Evolutionary conservation across 1,284 basidiomycete species (phyloP).

Genomic region (Apiotrichum siamense): DNA sequence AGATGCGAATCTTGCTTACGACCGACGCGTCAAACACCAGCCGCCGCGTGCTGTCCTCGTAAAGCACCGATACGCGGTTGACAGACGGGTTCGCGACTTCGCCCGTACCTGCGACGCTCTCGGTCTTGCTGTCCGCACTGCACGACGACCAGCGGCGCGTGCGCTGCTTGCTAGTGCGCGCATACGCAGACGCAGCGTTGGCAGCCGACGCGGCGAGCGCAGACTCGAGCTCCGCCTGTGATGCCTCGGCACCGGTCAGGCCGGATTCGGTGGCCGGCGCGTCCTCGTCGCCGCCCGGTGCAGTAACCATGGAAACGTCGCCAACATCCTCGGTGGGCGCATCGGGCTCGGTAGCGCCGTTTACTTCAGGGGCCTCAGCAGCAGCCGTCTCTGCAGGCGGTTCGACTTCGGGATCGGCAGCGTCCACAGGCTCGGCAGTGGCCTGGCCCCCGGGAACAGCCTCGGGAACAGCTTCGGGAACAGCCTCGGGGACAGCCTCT

Average conservation of each 20-base stretch:
- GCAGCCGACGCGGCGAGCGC: constrained; percentile 26
- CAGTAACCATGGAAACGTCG: constrained; percentile 34
- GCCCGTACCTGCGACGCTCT: constrained; percentile 7
- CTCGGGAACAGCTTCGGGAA: constrained; percentile 11
- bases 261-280: background rate
- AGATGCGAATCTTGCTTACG: constrained; percentile 72
- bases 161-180: constrained; percentile 17
- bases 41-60: constrained; percentile 76
- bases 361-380: constrained; percentile 5
- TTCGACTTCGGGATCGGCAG: background rate
- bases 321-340: constrained; percentile 11
- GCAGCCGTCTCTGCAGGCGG: constrained; percentile 8
- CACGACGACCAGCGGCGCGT: constrained; percentile 24
- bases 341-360: background rate
- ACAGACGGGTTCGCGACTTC: constrained; percentile 17
- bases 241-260: constrained; percentile 15
- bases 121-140: constrained; percentile 19
- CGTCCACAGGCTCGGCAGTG: constrained; percentile 1
- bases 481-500: background rate
- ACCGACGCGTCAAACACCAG: constrained; percentile 83
- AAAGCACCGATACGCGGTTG: constrained; percentile 75
- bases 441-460: constrained; percentile 3
- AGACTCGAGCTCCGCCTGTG: constrained; percentile 20
- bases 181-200: constrained; percentile 31
- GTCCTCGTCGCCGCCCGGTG: constrained; percentile 7